Conservation (phyloP, 192 early-diverging fungal genomes). For the Backusella morwellensis region DNA sequence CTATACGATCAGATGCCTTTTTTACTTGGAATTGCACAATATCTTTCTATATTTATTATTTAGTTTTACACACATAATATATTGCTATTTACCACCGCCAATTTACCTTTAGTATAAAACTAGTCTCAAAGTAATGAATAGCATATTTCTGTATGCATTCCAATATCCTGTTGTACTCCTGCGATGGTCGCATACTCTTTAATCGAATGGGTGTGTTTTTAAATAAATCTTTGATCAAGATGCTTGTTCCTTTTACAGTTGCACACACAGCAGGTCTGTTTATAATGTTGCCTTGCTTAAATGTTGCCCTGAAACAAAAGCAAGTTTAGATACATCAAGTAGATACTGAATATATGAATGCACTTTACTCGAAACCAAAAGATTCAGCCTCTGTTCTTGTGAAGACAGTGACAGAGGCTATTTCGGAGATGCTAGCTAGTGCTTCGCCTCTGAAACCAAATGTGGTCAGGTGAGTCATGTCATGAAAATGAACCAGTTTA, state of each 20-base stretch:
- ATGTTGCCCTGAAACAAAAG: neutral
- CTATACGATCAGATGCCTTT: neutral
- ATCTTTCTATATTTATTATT: neutral
- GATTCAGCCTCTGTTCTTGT: neutral
- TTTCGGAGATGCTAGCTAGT: conserved; percentile 34
- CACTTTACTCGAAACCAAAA: neutral
- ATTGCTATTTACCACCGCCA: neutral
- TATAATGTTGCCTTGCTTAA: neutral
- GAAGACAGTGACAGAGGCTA: neutral
- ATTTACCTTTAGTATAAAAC: neutral
- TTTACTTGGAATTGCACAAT: neutral
- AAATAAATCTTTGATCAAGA: conserved; percentile 7
- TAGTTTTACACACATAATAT: neutral
- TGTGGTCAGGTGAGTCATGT: conserved; percentile 62
- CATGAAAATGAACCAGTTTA: conserved; percentile 77
- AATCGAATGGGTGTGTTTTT: neutral
- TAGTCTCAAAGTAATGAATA: neutral
- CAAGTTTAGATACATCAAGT: too few species aligned
- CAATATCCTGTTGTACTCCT: neutral
- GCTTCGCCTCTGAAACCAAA: conserved; percentile 97
- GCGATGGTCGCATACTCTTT: neutral
- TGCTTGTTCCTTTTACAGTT: neutral
- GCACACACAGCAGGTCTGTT: neutral
- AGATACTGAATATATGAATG: neutral
- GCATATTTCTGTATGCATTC: conserved; percentile 5